Conservation (phyloP, 2,329 filamentous ascomycete species). For the Verticillium longisporum region DNA sequence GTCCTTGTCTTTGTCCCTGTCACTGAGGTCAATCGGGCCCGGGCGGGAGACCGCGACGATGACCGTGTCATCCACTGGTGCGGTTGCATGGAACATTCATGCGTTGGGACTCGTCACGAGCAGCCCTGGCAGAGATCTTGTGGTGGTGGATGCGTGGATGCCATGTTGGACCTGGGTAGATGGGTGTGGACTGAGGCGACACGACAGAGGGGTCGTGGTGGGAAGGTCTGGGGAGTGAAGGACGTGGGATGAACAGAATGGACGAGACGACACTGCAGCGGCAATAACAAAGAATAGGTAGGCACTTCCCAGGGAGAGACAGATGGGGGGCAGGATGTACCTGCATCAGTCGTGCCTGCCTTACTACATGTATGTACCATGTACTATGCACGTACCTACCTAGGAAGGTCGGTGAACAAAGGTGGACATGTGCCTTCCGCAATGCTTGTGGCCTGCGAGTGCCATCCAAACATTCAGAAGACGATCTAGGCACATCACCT, state of each 20-base stretch:
- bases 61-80: neutral
- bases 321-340: neutral
- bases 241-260: neutral
- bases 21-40: neutral
- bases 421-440: too few relatives aligned
- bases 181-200: neutral
- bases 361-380: too few relatives aligned
- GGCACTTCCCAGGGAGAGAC: neutral
- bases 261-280: neutral
- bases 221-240: neutral
- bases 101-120: constrained; percentile 1
- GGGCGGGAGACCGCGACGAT: neutral
- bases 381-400: too few relatives aligned
- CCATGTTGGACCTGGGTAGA: too few relatives aligned
- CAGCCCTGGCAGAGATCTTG: neutral
- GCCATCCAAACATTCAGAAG: too few relatives aligned
- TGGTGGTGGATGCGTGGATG: neutral
- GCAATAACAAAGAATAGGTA: neutral
- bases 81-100: constrained; percentile 1
- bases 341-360: neutral
- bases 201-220: neutral
- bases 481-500: too few relatives aligned
- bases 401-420: too few relatives aligned
- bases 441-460: too few relatives aligned
- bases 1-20: neutral